phyloP scores from a whole-genome alignment of 768 basidiomycete genomes.

The Pisolithus tinctorius region DNA sequence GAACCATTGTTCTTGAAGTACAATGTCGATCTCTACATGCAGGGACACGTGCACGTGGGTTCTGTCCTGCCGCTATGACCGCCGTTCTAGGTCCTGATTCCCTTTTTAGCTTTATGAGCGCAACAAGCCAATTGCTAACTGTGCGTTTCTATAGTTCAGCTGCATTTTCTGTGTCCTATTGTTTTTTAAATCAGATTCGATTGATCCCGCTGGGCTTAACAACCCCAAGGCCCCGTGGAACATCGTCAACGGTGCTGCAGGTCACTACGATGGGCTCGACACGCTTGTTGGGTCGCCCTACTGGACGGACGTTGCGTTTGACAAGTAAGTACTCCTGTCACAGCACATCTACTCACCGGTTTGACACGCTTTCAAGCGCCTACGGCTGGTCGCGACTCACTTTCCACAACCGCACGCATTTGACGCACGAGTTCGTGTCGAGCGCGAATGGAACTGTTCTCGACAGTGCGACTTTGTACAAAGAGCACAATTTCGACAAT shows the following conservation, averaged over 20 bases:
- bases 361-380: constrained; percentile 2
- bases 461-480: constrained; percentile 19
- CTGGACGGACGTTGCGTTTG: constrained; percentile 5
- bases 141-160: constrained; percentile 4
- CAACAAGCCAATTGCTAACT: constrained; percentile 21
- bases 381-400: constrained; percentile 25
- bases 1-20: constrained; percentile 27
- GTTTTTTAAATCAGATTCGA: constrained; percentile 2
- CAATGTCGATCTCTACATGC: constrained; percentile 24
- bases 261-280: constrained; percentile 24
- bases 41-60: constrained; percentile 21
- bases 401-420: constrained; percentile 24
- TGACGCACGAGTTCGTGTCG: constrained; percentile 24
- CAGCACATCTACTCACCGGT: not conserved
- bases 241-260: constrained; percentile 22
- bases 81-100: not conserved
- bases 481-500: constrained; percentile 8
- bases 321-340: constrained; percentile 9
- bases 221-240: constrained; percentile 21
- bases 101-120: constrained; percentile 17
- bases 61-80: not conserved
- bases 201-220: constrained; percentile 19
- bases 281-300: not conserved
- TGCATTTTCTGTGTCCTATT: not conserved
- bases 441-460: constrained; percentile 23